A percentile compares a stretch with the other conserved stretches of the same genome.
These are phyloP conservation scores for Globisporangium canariense DNA, from an alignment of 352 stramenopile species.

Conservation along the genomic window DNA sequence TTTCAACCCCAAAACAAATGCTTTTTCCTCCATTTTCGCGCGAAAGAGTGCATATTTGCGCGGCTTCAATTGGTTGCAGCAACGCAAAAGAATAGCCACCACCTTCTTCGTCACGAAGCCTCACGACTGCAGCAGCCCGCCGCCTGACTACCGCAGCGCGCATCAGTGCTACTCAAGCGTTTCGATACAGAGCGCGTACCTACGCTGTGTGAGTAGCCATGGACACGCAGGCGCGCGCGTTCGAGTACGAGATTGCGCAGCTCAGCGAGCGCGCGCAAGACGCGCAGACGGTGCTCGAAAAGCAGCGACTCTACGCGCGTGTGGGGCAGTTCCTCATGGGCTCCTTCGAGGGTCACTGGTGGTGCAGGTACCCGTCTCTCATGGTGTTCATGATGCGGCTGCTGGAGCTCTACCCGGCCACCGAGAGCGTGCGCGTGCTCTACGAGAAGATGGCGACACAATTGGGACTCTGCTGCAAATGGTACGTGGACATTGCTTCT, in stretches of 20 bases:
- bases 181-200: not conserved
- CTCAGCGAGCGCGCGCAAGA: conserved; percentile 27
- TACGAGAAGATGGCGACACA: conserved; percentile 74
- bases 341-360: conserved; percentile 71
- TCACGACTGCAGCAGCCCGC: not conserved
- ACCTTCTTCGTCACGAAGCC: not conserved
- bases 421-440: conserved; percentile 69
- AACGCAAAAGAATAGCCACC: not conserved
- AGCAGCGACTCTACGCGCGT: conserved; percentile 71
- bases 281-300: conserved; percentile 36
- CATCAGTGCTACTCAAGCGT: not conserved
- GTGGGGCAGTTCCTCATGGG: conserved; percentile 80
- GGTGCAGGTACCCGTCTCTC: conserved; percentile 71
- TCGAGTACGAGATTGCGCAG: conserved; percentile 42
- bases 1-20: too few species aligned
- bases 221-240: conserved; percentile 28
- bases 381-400: conserved; percentile 89
- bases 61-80: not conserved
- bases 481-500: conserved; percentile 25
- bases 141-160: not conserved
- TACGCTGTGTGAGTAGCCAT: conserved; percentile 8
- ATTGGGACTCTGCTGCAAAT: conserved; percentile 57
- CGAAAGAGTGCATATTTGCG: conserved; percentile 1
- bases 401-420: conserved; percentile 67
- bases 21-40: not conserved